Evolutionary conservation across 306 rosid species (phyloP).

Genomic region (Prunus kanzakura): DNA sequence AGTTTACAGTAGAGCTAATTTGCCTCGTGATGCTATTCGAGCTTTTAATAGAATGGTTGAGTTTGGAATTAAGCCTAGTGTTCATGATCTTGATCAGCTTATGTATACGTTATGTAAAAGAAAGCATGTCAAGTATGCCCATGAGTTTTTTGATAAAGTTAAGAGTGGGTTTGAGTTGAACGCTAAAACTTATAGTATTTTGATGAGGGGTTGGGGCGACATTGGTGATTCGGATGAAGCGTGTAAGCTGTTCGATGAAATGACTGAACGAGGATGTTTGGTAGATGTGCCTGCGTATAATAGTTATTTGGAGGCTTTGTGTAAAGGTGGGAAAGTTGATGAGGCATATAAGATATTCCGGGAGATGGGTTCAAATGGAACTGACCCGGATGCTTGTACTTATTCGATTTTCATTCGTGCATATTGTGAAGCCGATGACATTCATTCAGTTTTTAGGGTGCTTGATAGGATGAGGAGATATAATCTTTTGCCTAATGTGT

Average conservation of each 20-base stretch:
- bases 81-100: slow-evolving; percentile 70
- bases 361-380: slow-evolving; percentile 46
- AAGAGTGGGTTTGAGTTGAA: slow-evolving; percentile 46
- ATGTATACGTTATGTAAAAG: slow-evolving; percentile 59
- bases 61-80: slow-evolving; percentile 59
- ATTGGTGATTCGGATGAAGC: slow-evolving; percentile 55
- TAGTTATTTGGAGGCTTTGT: slow-evolving; percentile 59
- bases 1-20: slow-evolving; percentile 63
- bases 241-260: slow-evolving; percentile 65
- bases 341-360: slow-evolving; percentile 58
- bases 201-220: slow-evolving; percentile 82
- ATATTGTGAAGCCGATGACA: slow-evolving; percentile 54
- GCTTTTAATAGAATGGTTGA: slow-evolving; percentile 75
- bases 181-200: slow-evolving; percentile 62
- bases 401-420: slow-evolving; percentile 70
- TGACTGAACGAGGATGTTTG: slow-evolving; percentile 55
- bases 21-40: slow-evolving; percentile 75
- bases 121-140: slow-evolving; percentile 69
- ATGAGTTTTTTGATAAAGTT: slow-evolving; percentile 57
- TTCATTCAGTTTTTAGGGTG: slow-evolving; percentile 64
- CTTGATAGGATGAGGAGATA: slow-evolving; percentile 66
- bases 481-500: slow-evolving; percentile 61
- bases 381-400: slow-evolving; percentile 66
- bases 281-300: slow-evolving; percentile 73
- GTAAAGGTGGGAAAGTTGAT: slow-evolving; percentile 62